Conservation (phyloP, 345 rosid genomes). For the Hypericum perforatum region DNA sequence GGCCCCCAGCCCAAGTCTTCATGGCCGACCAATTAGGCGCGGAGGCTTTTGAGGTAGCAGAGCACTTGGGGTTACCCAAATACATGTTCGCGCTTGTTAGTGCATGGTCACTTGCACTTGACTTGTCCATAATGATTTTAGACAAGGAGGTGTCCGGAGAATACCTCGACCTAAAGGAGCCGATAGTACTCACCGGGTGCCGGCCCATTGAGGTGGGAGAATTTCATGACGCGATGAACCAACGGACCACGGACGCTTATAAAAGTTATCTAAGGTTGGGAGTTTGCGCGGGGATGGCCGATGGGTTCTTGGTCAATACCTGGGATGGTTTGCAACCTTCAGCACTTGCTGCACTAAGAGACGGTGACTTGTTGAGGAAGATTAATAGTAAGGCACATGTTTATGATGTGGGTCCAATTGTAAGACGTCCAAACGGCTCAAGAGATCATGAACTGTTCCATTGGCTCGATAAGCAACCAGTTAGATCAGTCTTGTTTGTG, state of each 20-base stretch:
- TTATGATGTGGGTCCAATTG: slow-evolving; percentile 11
- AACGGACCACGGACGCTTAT: background rate
- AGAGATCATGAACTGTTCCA: slow-evolving; percentile 10
- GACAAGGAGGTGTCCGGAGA: slow-evolving; percentile 5
- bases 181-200: slow-evolving; percentile 6
- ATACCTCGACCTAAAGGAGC: slow-evolving; percentile 6
- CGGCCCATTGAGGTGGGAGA: slow-evolving; percentile 3
- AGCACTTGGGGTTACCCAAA: slow-evolving; percentile 37
- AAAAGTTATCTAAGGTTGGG: background rate
- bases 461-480: slow-evolving; percentile 36
- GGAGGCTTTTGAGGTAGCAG: slow-evolving; percentile 34
- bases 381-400: background rate
- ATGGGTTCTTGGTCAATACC: slow-evolving; percentile 13
- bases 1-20: slow-evolving; percentile 33
- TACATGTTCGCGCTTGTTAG: slow-evolving; percentile 36
- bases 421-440: background rate
- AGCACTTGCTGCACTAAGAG: slow-evolving; percentile 7
- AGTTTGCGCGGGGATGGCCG: background rate
- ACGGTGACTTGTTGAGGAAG: background rate
- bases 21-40: slow-evolving; percentile 48
- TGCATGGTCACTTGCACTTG: slow-evolving; percentile 32
- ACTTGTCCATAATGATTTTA: background rate
- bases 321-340: slow-evolving; percentile 13
- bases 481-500: slow-evolving; percentile 33
- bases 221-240: background rate